Evolutionary conservation across 306 rosid genomes (phyloP).

Genomic region (Senna siamea): DNA sequence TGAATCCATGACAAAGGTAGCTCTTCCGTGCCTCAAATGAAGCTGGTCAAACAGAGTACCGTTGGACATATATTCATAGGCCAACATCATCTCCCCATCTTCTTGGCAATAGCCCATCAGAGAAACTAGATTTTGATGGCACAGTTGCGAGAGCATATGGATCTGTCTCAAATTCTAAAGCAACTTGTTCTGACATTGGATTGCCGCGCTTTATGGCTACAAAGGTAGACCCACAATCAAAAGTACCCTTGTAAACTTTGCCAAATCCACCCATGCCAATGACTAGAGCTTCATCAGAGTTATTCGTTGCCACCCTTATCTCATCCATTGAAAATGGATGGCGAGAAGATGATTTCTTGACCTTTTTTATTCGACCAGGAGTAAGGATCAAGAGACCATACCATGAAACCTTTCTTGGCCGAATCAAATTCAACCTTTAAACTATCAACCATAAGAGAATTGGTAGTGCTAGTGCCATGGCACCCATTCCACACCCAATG

Average conservation of each 20-base stretch:
- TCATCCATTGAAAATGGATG: conserved; percentile 26
- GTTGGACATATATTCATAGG: conserved; percentile 46
- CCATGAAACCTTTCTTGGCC: conserved; percentile 24
- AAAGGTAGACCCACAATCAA: conserved; percentile 29
- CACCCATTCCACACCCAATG: conserved; percentile 21
- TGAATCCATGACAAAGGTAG: conserved; percentile 46
- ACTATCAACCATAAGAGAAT: conserved; percentile 32
- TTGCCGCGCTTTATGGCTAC: conserved; percentile 45
- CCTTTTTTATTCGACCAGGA: neutral
- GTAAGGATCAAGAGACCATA: neutral
- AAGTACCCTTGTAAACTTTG: conserved; percentile 43
- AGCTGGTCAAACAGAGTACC: conserved; percentile 45
- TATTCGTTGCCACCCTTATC: conserved; percentile 43
- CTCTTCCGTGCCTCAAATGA: conserved; percentile 37
- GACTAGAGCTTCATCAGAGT: conserved; percentile 39
- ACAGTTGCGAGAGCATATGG: conserved; percentile 39
- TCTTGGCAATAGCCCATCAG: conserved; percentile 52
- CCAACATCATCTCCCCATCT: conserved; percentile 52
- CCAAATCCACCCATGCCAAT: conserved; percentile 47
- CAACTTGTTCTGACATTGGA: conserved; percentile 51
- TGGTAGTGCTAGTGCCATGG: neutral
- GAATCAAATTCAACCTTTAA: conserved; percentile 12
- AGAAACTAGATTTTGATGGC: conserved; percentile 43
- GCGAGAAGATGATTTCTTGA: conserved; percentile 7
- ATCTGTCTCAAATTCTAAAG: conserved; percentile 44